Evolutionary conservation across 1,284 basidiomycete species (phyloP).

Genomic region (Apiotrichum montevideense): DNA sequence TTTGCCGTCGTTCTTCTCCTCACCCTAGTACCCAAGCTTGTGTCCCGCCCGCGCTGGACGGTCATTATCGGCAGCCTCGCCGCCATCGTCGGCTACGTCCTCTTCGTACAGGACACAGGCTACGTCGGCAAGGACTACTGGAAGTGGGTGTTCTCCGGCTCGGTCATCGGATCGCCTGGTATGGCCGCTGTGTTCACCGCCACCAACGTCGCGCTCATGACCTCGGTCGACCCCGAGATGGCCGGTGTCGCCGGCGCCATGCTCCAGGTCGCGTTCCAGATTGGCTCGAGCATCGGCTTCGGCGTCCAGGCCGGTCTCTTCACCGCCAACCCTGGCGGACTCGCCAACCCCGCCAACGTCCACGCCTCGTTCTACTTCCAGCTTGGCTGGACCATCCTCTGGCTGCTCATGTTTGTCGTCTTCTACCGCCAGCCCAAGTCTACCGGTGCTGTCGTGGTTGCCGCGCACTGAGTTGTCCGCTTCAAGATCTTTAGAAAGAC

Average conservation of each 20-base stretch:
- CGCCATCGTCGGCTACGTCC: constrained; percentile 23
- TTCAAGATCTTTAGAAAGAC: no score
- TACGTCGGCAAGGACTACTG: constrained; percentile 32
- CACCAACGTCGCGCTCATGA: constrained; percentile 33
- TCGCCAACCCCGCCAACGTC: constrained; percentile 33
- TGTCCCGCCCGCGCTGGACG: constrained; percentile 23
- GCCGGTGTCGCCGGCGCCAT: constrained; percentile 42
- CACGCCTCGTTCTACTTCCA: constrained; percentile 35
- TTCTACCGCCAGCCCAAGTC: constrained; percentile 30
- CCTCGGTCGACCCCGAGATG: constrained; percentile 28
- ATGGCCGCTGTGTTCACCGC: constrained; percentile 23
- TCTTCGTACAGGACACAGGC: constrained; percentile 23
- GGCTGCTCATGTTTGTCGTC: constrained; percentile 28
- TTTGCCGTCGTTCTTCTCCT: constrained; percentile 10
- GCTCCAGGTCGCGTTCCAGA: constrained; percentile 39
- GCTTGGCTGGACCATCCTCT: constrained; percentile 37
- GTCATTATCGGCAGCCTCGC: constrained; percentile 22
- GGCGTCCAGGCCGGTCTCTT: constrained; percentile 40
- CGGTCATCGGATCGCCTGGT: constrained; percentile 29
- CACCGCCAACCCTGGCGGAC: constrained; percentile 28
- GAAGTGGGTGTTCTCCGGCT: constrained; percentile 34
- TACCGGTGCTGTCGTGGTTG: neutral
- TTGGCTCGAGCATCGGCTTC: constrained; percentile 36
- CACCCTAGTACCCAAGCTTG: constrained; percentile 14
- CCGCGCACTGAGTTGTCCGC: constrained; percentile 3